Evolutionary conservation across 2,329 filamentous ascomycete genomes (phyloP).

Genomic region (Tolypocladium paradoxum): DNA sequence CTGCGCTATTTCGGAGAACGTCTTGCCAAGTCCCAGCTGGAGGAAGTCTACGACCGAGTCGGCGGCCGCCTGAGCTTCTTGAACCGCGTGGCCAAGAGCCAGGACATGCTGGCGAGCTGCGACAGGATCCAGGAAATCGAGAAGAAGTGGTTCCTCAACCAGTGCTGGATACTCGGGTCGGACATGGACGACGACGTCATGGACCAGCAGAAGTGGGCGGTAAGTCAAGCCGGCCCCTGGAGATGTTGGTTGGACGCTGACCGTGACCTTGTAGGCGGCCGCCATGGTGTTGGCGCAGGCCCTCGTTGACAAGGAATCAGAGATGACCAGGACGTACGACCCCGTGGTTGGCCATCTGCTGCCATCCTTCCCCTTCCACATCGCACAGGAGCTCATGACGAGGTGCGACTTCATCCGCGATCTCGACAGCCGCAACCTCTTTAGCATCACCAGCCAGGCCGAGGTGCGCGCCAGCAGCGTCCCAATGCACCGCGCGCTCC

Average conservation of each 20-base stretch:
- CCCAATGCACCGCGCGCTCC: conserved; percentile 90
- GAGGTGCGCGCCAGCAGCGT: conserved; percentile 88
- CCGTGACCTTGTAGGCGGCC: conserved; percentile 46
- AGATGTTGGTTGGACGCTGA: not conserved
- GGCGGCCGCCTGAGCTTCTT: conserved; percentile 84
- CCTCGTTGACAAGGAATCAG: conserved; percentile 70
- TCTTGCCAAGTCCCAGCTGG: conserved; percentile 44
- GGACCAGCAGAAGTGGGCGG: conserved; percentile 93
- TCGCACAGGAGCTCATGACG: conserved; percentile 88
- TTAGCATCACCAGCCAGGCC: conserved; percentile 81
- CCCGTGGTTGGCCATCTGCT: conserved; percentile 59
- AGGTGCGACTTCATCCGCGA: conserved; percentile 86
- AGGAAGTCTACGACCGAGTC: conserved; percentile 74
- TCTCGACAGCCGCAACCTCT: conserved; percentile 90
- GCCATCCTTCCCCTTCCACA: conserved; percentile 70
- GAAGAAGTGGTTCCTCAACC: conserved; percentile 68
- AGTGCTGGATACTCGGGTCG: conserved; percentile 61
- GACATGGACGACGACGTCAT: conserved; percentile 96
- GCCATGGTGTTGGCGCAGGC: conserved; percentile 90
- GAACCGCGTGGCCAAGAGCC: conserved; percentile 78
- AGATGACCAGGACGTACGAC: conserved; percentile 57
- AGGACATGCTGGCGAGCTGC: conserved; percentile 70
- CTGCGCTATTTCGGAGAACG: conserved; percentile 61
- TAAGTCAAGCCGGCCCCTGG: conserved; percentile 31
- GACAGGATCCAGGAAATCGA: conserved; percentile 59